phyloP scores from a whole-genome alignment of 345 rosid genomes.

The Diplotaxis tenuifolia region DNA sequence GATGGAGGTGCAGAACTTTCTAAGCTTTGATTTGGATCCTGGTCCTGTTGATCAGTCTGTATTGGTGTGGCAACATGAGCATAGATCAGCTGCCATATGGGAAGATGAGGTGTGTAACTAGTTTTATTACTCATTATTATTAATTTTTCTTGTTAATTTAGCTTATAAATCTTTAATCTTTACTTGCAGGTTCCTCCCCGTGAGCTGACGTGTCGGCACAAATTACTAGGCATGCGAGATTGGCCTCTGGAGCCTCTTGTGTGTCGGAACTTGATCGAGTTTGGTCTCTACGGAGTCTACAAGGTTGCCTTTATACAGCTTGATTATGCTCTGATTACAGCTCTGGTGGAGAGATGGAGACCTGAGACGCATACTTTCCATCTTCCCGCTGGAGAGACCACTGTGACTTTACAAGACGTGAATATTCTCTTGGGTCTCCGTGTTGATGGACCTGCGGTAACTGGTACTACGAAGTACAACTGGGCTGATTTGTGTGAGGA shows the following conservation, averaged over 20 bases:
- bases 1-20: conserved; percentile 37
- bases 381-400: conserved; percentile 72
- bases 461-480: conserved; percentile 42
- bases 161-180: conserved; percentile 34
- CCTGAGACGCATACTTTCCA: conserved; percentile 72
- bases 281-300: conserved; percentile 49
- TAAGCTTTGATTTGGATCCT: conserved; percentile 40
- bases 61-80: conserved; percentile 41
- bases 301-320: conserved; percentile 68
- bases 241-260: conserved; percentile 39
- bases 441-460: conserved; percentile 25
- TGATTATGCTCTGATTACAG: conserved; percentile 69
- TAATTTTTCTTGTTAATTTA: not conserved
- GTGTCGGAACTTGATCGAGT: conserved; percentile 39
- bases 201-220: conserved; percentile 40
- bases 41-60: conserved; percentile 45
- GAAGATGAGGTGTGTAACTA: conserved; percentile 27
- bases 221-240: conserved; percentile 40
- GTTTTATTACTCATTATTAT: not conserved
- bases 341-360: conserved; percentile 83
- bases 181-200: conserved; percentile 38
- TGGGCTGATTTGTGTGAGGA: conserved; percentile 45
- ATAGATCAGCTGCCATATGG: conserved; percentile 44
- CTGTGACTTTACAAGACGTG: conserved; percentile 61
- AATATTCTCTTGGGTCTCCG: conserved; percentile 62